Evolutionary conservation across 768 basidiomycete species (phyloP), one percentile per base, ranked within the genome.

Genomic region (Mycena haematopus): DNA sequence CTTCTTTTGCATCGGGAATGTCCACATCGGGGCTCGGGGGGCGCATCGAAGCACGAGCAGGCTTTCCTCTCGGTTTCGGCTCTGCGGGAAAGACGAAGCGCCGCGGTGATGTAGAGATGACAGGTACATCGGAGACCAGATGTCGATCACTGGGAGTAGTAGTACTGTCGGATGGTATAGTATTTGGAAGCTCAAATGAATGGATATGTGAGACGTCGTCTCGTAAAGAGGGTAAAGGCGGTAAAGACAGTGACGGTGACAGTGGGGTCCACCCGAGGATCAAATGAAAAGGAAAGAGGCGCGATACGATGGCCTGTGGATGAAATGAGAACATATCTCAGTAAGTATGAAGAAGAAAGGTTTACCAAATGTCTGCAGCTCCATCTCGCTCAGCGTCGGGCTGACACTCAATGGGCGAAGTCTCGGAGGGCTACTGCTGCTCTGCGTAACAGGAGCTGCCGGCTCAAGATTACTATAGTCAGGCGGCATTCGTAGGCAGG

Each of bases 201-300:
- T 21, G n/a, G 51, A 24, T 8, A 21, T 8, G 51, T 3, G 8
- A 52, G 19, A 11, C 8, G 21, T 52, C 21, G 11, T 15, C 29
- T 10, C 7, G 33, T 17, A 38, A n/a, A 31, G 29, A 9, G 29
- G 4, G 29, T n/a, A n/a, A n/a, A n/a, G n/a, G n/a, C n/a, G n/a
- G n/a, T 31, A 52, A 36, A 6, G 51, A 52, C 51, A 52, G 51
- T 36, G 51, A 36, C 11, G 33, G 51, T 36, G 51, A 33, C 13
- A 24, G 51, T 14, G 22, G n/a, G 33, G 21, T 33, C 21, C 13
- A 3, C 15, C 33, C 14, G n/a, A 4, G 51, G 51, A 52, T 33
- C 51, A 24, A 21, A 52, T 6, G 29, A 52, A 52, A 33, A 36
- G 17, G 19, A 19, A 9, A 52, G 51, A 38, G 33, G 29, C 15